A percentile compares a stretch with the other conserved stretches of the same genome.
Conservation (phyloP, 345 rosid genomes). For the Syzygium oleosum region DNA sequence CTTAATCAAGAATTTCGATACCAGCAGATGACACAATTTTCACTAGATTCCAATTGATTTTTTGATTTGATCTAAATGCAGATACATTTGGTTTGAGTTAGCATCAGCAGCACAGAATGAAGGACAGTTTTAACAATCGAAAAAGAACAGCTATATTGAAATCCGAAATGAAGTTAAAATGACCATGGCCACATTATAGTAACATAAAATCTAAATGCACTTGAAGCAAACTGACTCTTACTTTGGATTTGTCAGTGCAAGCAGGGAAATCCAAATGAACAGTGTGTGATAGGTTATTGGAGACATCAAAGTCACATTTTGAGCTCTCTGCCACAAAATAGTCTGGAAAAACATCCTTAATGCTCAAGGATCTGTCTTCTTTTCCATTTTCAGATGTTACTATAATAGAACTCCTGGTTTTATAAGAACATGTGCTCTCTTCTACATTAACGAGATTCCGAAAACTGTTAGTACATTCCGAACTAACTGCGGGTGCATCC, state of each 20-base stretch:
- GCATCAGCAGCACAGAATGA: neutral
- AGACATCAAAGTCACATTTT: conserved; percentile 32
- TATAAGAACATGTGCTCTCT: conserved; percentile 61
- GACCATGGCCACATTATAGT: neutral
- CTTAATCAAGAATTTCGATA: neutral
- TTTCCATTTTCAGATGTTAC: conserved; percentile 25
- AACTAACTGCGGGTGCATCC: conserved; percentile 20
- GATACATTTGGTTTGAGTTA: neutral
- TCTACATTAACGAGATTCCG: conserved; percentile 39
- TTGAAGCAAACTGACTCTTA: neutral
- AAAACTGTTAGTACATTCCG: conserved; percentile 27
- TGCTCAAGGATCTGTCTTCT: conserved; percentile 21
- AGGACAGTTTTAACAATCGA: neutral
- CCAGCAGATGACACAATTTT: neutral
- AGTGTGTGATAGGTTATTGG: conserved; percentile 24
- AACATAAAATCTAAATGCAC: neutral
- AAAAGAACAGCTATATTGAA: neutral
- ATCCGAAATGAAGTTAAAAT: neutral
- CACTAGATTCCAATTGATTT: neutral
- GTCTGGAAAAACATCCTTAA: conserved; percentile 24
- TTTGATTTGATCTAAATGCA: neutral
- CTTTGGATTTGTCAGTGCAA: conserved; percentile 13
- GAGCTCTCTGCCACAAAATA: conserved; percentile 41
- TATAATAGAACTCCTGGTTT: conserved; percentile 24
- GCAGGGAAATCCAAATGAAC: conserved; percentile 29